Conservation (phyloP, 257 asterid genomes). For the Nemophila menziesii region DNA sequence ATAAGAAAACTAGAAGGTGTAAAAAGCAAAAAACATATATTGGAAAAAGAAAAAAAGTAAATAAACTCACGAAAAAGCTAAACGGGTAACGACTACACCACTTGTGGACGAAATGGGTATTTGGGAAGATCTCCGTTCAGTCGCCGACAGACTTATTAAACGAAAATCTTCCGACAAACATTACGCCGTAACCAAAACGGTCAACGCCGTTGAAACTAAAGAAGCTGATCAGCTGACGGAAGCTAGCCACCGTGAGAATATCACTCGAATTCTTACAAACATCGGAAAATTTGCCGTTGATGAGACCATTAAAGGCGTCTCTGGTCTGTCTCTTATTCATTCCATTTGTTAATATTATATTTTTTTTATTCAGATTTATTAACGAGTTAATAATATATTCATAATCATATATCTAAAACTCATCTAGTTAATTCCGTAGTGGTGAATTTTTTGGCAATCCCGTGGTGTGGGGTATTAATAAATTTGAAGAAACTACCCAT, state of each 20-base stretch:
- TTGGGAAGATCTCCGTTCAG: slow-evolving; percentile 20
- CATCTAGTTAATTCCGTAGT: too few species aligned
- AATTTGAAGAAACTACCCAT: too few species aligned
- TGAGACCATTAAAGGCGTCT: slow-evolving; percentile 40
- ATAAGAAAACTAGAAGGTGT: neutral
- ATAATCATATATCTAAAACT: too few species aligned
- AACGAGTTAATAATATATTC: too few species aligned
- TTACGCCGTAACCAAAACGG: slow-evolving; percentile 8
- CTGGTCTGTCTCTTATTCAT: too few species aligned
- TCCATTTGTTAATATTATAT: neutral
- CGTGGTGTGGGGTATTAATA: too few species aligned
- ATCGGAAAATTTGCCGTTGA: slow-evolving; percentile 45
- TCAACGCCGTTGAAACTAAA: slow-evolving; percentile 5
- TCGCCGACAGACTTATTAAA: slow-evolving; percentile 12
- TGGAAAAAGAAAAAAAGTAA: neutral
- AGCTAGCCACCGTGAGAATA: slow-evolving; percentile 32
- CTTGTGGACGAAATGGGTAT: slow-evolving; percentile 15
- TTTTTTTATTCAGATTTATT: too few species aligned
- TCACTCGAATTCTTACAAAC: slow-evolving; percentile 19
- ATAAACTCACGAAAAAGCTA: neutral
- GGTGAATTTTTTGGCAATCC: too few species aligned
- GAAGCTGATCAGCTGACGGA: slow-evolving; percentile 18
- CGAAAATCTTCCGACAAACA: slow-evolving; percentile 8
- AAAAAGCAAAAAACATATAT: neutral
- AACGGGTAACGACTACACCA: neutral